These are phyloP conservation scores for Phytophthora megakarya DNA, from an alignment of 352 stramenopile genomes.

Conservation along the genomic window DNA sequence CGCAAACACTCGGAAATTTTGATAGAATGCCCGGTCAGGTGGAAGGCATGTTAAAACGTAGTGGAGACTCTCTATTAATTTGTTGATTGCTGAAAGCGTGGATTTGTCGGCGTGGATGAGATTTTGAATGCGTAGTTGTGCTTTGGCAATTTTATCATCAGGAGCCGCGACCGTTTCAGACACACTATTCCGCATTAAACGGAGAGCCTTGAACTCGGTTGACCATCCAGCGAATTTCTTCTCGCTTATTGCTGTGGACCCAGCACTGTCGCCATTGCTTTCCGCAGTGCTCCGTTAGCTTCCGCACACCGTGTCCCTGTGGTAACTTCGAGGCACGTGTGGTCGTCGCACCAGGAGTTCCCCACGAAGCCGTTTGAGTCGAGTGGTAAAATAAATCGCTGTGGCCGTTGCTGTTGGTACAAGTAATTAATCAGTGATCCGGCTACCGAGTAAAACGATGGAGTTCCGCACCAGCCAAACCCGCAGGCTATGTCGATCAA, in stretches of 20 bases:
- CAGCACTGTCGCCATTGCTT: background rate
- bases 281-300: background rate
- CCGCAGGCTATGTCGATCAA: constrained; percentile 6
- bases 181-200: constrained; percentile 6
- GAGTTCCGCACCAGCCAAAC: background rate
- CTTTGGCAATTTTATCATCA: constrained; percentile 2
- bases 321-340: constrained; percentile 9
- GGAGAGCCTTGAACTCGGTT: background rate
- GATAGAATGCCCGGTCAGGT: constrained; percentile 5
- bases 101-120: no score
- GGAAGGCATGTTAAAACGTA: constrained; percentile 21
- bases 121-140: background rate
- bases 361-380: background rate
- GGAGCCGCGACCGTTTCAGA: background rate
- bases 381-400: background rate
- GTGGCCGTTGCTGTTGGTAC: background rate
- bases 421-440: constrained; percentile 9
- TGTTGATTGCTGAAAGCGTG: no score
- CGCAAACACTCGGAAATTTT: constrained; percentile 12
- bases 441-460: constrained; percentile 3
- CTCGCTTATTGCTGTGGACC: background rate
- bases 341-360: constrained; percentile 15
- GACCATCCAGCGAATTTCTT: constrained; percentile 1
- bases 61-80: constrained; percentile 11
- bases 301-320: background rate